These are phyloP conservation scores for Hypoxylon rickii DNA, from an alignment of 495 filamentous ascomycete genomes.

Conservation along the genomic window DNA sequence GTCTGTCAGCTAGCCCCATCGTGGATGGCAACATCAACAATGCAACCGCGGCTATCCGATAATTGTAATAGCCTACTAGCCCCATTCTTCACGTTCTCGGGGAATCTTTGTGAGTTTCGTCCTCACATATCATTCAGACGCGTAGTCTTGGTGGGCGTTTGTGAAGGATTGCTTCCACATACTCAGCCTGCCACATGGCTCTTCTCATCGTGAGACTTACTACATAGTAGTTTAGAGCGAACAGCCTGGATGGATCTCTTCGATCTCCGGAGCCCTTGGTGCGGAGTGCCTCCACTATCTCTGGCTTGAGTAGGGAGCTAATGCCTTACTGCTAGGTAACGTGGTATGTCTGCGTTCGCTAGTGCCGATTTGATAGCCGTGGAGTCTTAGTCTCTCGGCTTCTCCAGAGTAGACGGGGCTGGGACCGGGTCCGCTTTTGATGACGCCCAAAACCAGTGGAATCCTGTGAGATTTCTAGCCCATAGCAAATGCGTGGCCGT, in stretches of 20 bases:
- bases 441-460: neutral
- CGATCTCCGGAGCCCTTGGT: neutral
- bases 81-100: conserved; percentile 8
- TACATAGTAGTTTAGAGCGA: neutral
- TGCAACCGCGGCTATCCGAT: conserved; percentile 6
- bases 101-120: neutral
- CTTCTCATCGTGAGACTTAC: conserved; percentile 2
- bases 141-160: neutral
- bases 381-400: neutral
- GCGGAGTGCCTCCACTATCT: neutral
- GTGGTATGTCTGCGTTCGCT: too few species aligned
- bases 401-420: neutral
- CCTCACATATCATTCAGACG: conserved; percentile 1
- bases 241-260: neutral
- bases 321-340: too few species aligned
- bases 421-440: neutral
- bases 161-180: conserved; percentile 11
- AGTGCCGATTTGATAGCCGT: neutral
- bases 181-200: conserved; percentile 13
- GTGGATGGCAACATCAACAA: conserved; percentile 4
- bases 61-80: conserved; percentile 31
- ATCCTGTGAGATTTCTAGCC: too few species aligned
- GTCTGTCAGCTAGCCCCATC: conserved; percentile 7
- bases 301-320: too few species aligned
- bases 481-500: neutral